phyloP scores from a whole-genome alignment of 139 green algal species.

The Chlorella ohadii region DNA sequence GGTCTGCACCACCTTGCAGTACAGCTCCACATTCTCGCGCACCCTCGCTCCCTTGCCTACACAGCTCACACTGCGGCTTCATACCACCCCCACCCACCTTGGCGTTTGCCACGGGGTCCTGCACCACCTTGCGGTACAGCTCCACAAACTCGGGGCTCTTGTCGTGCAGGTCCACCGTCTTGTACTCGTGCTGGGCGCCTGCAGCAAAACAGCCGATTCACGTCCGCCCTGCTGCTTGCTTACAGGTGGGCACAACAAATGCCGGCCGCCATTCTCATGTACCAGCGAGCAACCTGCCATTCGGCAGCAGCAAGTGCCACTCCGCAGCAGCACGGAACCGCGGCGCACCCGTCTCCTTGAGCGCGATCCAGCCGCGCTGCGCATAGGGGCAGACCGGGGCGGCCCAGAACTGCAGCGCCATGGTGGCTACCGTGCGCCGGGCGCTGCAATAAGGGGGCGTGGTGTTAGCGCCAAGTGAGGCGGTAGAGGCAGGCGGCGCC shows the following conservation, averaged over 20 bases:
- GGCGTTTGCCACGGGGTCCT: neutral
- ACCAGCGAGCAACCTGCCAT: no score
- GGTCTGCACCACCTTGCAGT: slow-evolving; percentile 10
- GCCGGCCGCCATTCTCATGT: no score
- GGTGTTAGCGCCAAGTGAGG: neutral
- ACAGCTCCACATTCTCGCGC: slow-evolving; percentile 27
- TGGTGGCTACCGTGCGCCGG: neutral
- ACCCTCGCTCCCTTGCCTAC: no score
- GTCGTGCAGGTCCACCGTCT: slow-evolving; percentile 25
- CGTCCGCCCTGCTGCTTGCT: no score
- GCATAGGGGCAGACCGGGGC: slow-evolving; percentile 19
- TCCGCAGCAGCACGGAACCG: no score
- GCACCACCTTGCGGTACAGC: slow-evolving; percentile 24
- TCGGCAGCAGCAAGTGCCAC: no score
- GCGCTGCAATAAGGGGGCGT: neutral
- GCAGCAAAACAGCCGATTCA: no score
- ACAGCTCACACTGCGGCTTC: no score
- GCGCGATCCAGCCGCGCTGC: slow-evolving; percentile 12
- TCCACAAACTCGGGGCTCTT: slow-evolving; percentile 20
- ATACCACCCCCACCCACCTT: neutral
- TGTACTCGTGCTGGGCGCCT: slow-evolving; percentile 13
- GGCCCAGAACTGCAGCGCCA: slow-evolving; percentile 17
- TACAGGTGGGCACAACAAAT: no score
- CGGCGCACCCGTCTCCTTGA: slow-evolving; percentile 2
- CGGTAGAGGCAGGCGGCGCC: neutral